Conservation (phyloP, 768 basidiomycete species). For the Podaxis sp. region DNA sequence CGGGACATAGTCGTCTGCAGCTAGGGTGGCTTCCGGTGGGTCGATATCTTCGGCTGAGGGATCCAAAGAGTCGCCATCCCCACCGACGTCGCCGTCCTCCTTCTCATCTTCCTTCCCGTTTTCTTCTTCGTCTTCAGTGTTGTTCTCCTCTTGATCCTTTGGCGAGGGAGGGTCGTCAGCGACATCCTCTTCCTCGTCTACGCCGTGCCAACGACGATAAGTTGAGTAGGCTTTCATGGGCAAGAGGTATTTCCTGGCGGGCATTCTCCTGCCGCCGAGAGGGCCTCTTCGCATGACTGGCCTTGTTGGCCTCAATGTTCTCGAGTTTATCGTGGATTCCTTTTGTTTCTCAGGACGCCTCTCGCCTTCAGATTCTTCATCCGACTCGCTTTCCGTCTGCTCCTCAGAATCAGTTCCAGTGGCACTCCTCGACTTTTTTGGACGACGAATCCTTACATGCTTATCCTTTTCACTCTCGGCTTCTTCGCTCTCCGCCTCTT, state of each 20-base stretch:
- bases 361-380: conserved; percentile 20
- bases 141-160: conserved; percentile 13
- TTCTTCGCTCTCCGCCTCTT: conserved; percentile 17
- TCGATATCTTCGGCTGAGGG: conserved; percentile 2
- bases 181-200: conserved; percentile 13
- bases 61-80: neutral
- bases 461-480: conserved; percentile 16
- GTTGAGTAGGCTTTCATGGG: neutral
- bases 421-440: conserved; percentile 14
- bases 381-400: conserved; percentile 19
- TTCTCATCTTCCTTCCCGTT: conserved; percentile 9
- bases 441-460: conserved; percentile 8
- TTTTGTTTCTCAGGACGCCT: neutral
- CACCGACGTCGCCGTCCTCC: conserved; percentile 21
- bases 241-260: neutral
- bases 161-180: conserved; percentile 11
- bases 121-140: conserved; percentile 15
- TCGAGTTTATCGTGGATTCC: conserved; percentile 16
- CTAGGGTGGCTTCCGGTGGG: neutral
- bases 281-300: conserved; percentile 3
- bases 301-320: conserved; percentile 2
- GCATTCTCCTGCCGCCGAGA: neutral
- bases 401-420: conserved; percentile 17
- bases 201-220: neutral
- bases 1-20: neutral